Evolutionary conservation across 768 basidiomycete species (phyloP).

Genomic region (Paxillus rubicundulus): DNA sequence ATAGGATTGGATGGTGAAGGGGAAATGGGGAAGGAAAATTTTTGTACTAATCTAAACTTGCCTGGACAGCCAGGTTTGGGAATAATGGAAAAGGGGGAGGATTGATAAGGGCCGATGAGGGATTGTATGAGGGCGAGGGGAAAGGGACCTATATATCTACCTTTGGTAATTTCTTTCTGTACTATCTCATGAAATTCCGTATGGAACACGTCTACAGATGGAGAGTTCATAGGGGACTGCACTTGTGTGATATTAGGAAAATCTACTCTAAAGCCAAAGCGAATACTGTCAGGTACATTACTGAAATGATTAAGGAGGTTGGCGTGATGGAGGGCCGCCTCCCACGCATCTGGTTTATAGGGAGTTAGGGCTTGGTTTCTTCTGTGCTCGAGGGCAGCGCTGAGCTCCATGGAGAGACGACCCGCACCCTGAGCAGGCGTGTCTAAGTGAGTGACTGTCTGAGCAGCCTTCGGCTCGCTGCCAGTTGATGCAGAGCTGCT

Average conservation of each 20-base stretch:
- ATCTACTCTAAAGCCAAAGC: conserved; percentile 1
- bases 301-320: background rate
- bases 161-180: background rate
- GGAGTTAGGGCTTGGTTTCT: background rate
- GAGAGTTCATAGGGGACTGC: conserved; percentile 2
- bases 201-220: background rate
- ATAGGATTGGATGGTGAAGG: background rate
- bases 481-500: background rate
- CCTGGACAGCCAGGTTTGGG: conserved; percentile 15
- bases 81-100: conserved; percentile 18
- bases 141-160: conserved; percentile 19
- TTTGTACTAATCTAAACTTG: conserved; percentile 17
- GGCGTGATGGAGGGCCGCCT: background rate
- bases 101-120: conserved; percentile 17
- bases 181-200: background rate
- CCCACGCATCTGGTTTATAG: conserved; percentile 3
- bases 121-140: background rate
- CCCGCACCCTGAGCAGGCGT: conserved; percentile 5
- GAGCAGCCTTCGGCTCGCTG: background rate
- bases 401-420: conserved; percentile 3
- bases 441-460: background rate
- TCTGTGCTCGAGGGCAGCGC: conserved; percentile 9
- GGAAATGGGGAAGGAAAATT: conserved; percentile 13
- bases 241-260: background rate
- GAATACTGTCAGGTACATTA: background rate